Conservation (phyloP, 2,329 filamentous ascomycete genomes). For the Davidsoniella neocaledoniae region DNA sequence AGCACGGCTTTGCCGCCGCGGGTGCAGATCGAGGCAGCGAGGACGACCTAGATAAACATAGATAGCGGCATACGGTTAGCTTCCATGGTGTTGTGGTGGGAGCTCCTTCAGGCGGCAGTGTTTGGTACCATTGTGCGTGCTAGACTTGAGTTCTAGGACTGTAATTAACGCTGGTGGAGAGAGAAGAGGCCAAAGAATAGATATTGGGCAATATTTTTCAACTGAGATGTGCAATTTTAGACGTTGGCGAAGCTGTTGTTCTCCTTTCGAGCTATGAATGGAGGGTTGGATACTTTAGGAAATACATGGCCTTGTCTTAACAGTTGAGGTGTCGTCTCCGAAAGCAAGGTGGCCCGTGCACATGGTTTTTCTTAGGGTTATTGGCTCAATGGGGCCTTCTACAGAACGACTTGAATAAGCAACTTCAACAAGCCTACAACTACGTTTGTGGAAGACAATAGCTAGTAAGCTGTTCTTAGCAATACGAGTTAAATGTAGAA, state of each 20-base stretch:
- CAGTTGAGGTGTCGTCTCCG: conserved; percentile 12
- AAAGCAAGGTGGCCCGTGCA: conserved; percentile 9
- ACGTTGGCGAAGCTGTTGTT: neutral
- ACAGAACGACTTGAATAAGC: neutral
- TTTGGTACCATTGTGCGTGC: conserved; percentile 6
- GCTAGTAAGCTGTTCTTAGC: no score
- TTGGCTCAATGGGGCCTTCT: conserved; percentile 7
- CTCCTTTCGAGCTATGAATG: conserved; percentile 4
- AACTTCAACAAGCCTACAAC: no score
- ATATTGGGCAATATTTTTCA: neutral
- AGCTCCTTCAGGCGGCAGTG: neutral
- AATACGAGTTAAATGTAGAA: no score
- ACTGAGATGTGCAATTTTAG: neutral
- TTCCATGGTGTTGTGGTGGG: neutral
- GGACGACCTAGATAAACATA: conserved; percentile 55
- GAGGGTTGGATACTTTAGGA: neutral
- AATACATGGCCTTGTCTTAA: conserved; percentile 13
- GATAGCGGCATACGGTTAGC: neutral
- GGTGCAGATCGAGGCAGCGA: conserved; percentile 97
- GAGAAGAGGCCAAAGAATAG: neutral
- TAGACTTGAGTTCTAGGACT: neutral
- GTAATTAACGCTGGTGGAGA: neutral
- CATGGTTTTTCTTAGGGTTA: neutral
- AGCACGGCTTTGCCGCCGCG: conserved; percentile 95
- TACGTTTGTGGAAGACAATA: no score